A percentile compares a stretch with the other conserved stretches of the same genome.
These are phyloP conservation scores for Sanguinoderma infundibulare DNA, from an alignment of 1,284 basidiomycete species.

Conservation along the genomic window DNA sequence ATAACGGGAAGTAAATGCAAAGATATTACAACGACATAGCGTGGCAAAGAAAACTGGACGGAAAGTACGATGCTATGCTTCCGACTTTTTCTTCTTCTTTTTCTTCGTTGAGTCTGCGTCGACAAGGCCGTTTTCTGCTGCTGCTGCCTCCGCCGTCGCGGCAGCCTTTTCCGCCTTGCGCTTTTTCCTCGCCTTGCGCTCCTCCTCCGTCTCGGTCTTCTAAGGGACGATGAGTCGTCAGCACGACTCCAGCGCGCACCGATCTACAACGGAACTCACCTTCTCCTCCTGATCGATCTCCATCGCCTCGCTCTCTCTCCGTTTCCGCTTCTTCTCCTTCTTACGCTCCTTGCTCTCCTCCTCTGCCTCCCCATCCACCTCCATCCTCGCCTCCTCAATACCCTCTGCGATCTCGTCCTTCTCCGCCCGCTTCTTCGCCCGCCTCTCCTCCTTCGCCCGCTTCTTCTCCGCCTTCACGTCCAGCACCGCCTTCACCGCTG, in stretches of 20 bases:
- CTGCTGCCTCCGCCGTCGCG: conserved; percentile 42
- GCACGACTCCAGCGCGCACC: too few relatives aligned
- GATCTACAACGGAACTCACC: conserved; percentile 38
- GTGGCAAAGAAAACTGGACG: background rate
- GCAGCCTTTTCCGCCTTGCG: conserved; percentile 73
- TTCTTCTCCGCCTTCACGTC: conserved; percentile 86
- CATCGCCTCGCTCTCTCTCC: conserved; percentile 59
- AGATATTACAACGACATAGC: background rate
- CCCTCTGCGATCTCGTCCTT: conserved; percentile 42
- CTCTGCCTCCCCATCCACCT: conserved; percentile 44
- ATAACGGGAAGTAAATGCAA: background rate
- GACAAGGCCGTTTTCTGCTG: conserved; percentile 27
- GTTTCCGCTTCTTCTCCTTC: conserved; percentile 76
- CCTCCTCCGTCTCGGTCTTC: conserved; percentile 68
- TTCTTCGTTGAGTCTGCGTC: conserved; percentile 45
- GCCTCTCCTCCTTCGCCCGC: conserved; percentile 71
- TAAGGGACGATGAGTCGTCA: conserved; percentile 10
- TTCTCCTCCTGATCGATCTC: conserved; percentile 46
- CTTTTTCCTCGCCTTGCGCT: conserved; percentile 74
- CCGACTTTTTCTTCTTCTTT: conserved; percentile 79
- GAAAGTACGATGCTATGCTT: conserved; percentile 37
- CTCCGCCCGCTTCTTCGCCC: conserved; percentile 43
- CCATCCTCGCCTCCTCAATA: conserved; percentile 51
- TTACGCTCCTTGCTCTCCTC: conserved; percentile 45
- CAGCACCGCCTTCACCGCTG: conserved; percentile 65